A percentile compares a stretch with the other conserved stretches of the same genome.
Evolutionary conservation across 1,284 basidiomycete species (phyloP).

Genomic region (Paramarasmius palmivorus): DNA sequence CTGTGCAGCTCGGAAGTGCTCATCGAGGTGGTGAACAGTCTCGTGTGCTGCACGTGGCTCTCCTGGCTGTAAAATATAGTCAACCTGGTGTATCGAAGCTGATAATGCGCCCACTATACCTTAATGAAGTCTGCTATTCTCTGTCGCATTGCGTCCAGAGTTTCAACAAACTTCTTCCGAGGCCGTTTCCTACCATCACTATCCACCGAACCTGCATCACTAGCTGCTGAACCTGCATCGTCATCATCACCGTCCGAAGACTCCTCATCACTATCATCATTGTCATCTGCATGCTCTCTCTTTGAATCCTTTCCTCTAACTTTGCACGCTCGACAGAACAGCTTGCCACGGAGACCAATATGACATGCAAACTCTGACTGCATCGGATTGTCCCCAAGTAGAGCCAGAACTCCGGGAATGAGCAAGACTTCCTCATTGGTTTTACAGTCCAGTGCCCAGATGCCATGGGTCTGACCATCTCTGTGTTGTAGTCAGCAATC

Average conservation of each 20-base stretch:
- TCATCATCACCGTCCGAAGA: background rate
- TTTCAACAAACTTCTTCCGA: background rate
- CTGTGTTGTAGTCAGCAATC: constrained; percentile 14
- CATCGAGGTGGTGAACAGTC: constrained; percentile 18
- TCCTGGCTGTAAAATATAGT: background rate
- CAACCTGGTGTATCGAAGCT: no score
- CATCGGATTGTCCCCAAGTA: constrained; percentile 47
- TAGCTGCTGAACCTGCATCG: background rate
- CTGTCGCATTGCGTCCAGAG: background rate
- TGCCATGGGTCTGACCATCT: constrained; percentile 25
- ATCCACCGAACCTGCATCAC: background rate
- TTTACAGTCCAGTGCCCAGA: constrained; percentile 36
- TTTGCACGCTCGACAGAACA: constrained; percentile 38
- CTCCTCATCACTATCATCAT: constrained; percentile 2
- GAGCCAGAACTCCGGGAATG: constrained; percentile 32
- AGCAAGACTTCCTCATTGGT: constrained; percentile 30
- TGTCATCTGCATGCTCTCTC: constrained; percentile 4
- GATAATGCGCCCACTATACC: background rate
- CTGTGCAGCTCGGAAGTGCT: constrained; percentile 19
- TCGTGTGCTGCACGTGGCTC: constrained; percentile 1
- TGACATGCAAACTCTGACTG: constrained; percentile 44
- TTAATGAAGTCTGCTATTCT: background rate
- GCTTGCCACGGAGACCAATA: constrained; percentile 36
- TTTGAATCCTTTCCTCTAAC: constrained; percentile 25
- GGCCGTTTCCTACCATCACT: background rate